Evolutionary conservation across 2,329 filamentous ascomycete genomes (phyloP), one percentile per base, ranked within the genome.

Genomic region (Penicillium vulpinum): DNA sequence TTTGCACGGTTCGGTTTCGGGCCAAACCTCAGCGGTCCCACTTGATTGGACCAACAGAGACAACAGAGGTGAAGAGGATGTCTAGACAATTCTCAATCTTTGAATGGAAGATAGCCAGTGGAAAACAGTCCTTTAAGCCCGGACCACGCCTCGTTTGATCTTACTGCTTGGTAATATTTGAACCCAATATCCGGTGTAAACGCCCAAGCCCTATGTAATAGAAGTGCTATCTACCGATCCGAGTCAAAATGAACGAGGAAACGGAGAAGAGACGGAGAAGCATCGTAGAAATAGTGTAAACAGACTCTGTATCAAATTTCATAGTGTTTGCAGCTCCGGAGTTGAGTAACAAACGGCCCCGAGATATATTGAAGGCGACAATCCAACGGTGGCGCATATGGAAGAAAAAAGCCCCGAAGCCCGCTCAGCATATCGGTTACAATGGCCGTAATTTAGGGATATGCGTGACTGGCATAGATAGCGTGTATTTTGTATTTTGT

Each of bases 341-440:
- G 28, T 28, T 28, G 24, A 26, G 16, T 28, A 18, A 24, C 41
- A 45, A 45, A 45, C 41, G 24, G 39, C 39, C 6, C 26, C 26
- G 40, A 24, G 35, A 21, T 15, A 24, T 44, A 21, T 29, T 4
- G 24, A 29, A 38, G 35, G 35, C 24, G 24, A 39, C 35, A n/a
- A n/a, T n/a, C 7, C 28, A 41, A 41, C 18, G 31, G 51, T 53
- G 41, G 51, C 51, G 41, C 38, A 41, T 51, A n/a, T 39, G 43
- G 26, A 38, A 47, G 21, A 48, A 54, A 54, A n/a, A 48, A 31
- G 6, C 6, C 16, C 28, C 36, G 21, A 41, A 49, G 36, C 15
- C 24, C 16, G n/a, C 28, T 31, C 16, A 45, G 29, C 28, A 38
- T 29, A 29, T 22, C 11, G 22, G 50, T 38, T 46, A 45, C 13